Evolutionary conservation across 768 basidiomycete genomes (phyloP).

Genomic region (Clathrus columnatus): DNA sequence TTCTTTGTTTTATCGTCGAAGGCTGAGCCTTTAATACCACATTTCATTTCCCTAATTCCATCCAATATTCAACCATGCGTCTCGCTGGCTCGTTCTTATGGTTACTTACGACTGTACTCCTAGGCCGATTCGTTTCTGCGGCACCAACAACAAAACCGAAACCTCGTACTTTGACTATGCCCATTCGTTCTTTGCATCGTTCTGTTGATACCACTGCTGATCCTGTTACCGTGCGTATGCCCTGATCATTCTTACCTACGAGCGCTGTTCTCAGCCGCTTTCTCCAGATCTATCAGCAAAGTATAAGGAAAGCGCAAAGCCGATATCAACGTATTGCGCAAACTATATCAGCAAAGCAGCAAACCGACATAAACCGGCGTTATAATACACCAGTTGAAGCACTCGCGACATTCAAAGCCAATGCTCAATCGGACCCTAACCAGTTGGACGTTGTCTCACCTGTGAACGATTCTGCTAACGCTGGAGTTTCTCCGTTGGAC

Average conservation of each 20-base stretch:
- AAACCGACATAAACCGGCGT: background rate
- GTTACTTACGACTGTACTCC: conserved; percentile 34
- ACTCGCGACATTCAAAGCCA: conserved; percentile 1
- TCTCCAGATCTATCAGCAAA: background rate
- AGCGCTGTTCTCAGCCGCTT: background rate
- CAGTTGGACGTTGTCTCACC: background rate
- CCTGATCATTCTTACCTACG: background rate
- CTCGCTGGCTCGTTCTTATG: conserved; percentile 29
- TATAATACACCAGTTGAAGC: background rate
- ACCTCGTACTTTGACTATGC: conserved; percentile 31
- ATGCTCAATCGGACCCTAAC: background rate
- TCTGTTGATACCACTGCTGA: conserved; percentile 12
- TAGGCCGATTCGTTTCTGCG: conserved; percentile 23
- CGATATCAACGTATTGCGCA: no score
- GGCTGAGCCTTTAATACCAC: no score
- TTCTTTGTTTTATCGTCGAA: no score
- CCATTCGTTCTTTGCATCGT: conserved; percentile 30
- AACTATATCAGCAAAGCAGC: background rate
- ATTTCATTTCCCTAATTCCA: no score
- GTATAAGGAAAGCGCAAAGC: background rate
- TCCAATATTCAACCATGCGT: conserved; percentile 47
- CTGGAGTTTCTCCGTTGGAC: conserved; percentile 29
- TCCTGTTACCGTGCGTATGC: background rate
- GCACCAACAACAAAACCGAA: conserved; percentile 33
- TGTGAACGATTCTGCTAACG: conserved; percentile 2